phyloP scores from a whole-genome alignment of 257 asterid species.

The Salvia splendens region DNA sequence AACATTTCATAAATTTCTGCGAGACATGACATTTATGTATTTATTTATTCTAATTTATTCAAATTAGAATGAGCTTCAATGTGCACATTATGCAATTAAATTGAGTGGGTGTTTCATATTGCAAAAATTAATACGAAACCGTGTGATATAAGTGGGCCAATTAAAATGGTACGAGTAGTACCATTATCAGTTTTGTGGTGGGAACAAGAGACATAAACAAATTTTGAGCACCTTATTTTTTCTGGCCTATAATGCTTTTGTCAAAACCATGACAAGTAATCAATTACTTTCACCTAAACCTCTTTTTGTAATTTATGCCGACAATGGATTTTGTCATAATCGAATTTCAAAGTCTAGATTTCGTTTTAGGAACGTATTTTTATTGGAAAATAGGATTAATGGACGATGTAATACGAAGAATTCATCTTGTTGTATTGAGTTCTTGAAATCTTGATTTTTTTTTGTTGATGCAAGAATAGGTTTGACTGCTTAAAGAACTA shows the following conservation, averaged over 20 bases:
- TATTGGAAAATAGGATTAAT: no score
- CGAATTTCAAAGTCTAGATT: not conserved
- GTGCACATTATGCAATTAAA: not conserved
- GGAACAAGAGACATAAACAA: conserved; percentile 14
- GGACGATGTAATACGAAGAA: no score
- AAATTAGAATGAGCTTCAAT: not conserved
- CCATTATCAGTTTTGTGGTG: not conserved
- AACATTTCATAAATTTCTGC: not conserved
- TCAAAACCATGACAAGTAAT: not conserved
- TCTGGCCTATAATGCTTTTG: not conserved
- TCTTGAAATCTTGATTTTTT: no score
- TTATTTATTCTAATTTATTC: not conserved
- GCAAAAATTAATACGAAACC: not conserved
- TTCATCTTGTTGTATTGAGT: no score
- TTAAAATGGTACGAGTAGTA: not conserved
- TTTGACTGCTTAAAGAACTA: no score
- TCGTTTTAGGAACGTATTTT: not conserved
- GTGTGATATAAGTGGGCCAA: conserved; percentile 8
- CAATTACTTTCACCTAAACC: not conserved
- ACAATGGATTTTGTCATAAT: not conserved
- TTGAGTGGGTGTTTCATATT: conserved; percentile 1
- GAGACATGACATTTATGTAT: not conserved
- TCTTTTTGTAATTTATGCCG: conserved; percentile 9
- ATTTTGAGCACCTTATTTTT: not conserved
- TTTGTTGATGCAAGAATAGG: no score